Base-by-base conservation (phyloP, 1,284 basidiomycete genomes). In the Trichosporon ovoides region DNA sequence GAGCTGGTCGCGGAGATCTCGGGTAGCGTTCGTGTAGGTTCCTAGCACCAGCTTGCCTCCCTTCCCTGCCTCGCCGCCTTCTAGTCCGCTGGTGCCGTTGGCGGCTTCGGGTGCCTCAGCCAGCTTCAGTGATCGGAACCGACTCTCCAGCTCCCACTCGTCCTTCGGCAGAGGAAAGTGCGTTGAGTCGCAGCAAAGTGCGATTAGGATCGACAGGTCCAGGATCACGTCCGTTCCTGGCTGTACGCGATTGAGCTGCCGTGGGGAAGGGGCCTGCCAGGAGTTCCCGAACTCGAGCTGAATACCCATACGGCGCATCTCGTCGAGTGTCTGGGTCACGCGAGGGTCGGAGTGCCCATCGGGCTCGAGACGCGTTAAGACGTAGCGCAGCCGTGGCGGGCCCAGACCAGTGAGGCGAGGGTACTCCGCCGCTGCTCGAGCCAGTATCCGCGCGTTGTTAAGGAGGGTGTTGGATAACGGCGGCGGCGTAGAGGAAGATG, bases 161-260 rank as follows among this genome's bases (percentile, higher is more conserved):
- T 81, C 80, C 0, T 55, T 37, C 0, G 89, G 89, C 0, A 91
- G 78, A 0, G 82, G 79, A 0, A 85, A 80, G 71, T 92, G 90
- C 0, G 88, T 87, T 52, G 89, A 83, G 66, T 92, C 89, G 22
- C 88, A 90, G 37, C 89, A 83, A 24, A 93, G 81, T 0, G 90
- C 90, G 54, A 92, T 87, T 53, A 93, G 81, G 1, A 87, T 81
- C 0, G 88, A 90, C 9, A 92, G 80, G 71, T 92, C 90, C 35
- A 91, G 81, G 63, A 91, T 87, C 71, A 92, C 80, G 40, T 80
- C 78, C 0, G 13, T 12, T 1, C 58, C 58, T 14, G 7, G 56
- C 34, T 3, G 12, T 14, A 28, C 50, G 50, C 13, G 3, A 16
- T 2, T 28, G 22, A 34, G 24, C 18, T 3, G 19, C 12, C 31